Conservation (phyloP, 768 basidiomycete genomes). For the Gloeopeniophorella convolvens region DNA sequence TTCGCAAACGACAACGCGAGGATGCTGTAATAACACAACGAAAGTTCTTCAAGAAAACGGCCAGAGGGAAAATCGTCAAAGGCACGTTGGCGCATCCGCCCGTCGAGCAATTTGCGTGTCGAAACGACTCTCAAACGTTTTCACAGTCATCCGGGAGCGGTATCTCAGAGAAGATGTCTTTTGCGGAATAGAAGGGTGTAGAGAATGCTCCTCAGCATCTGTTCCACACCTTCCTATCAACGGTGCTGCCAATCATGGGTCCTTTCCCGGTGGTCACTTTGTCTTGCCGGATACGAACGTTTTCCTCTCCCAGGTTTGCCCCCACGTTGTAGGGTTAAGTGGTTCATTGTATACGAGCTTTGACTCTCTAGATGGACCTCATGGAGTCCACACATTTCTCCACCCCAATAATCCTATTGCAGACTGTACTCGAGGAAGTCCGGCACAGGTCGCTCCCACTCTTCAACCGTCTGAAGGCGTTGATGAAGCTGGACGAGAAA, state of each 20-base stretch:
- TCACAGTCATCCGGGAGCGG: constrained; percentile 75
- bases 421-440: constrained; percentile 96
- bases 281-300: constrained; percentile 93
- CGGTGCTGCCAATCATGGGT: constrained; percentile 52
- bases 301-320: constrained; percentile 76
- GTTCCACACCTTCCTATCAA: constrained; percentile 47
- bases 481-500: constrained; percentile 82
- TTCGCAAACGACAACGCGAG: constrained; percentile 61
- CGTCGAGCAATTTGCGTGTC: not conserved
- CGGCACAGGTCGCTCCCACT: constrained; percentile 89
- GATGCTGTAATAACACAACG: constrained; percentile 76
- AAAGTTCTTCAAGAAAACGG: constrained; percentile 96
- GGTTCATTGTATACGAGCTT: not conserved
- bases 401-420: constrained; percentile 81
- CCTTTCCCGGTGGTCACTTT: constrained; percentile 65
- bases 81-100: constrained; percentile 39
- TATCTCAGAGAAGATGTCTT: constrained; percentile 89
- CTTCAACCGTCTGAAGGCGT: constrained; percentile 84
- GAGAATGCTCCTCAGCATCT: constrained; percentile 42
- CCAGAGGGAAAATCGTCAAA: constrained; percentile 88
- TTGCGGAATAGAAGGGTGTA: constrained; percentile 75
- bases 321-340: not conserved
- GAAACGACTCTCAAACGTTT: not conserved
- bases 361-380: constrained; percentile 74
- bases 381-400: constrained; percentile 71